Percentiles rank a stretch among this genome's conserved stretches.
Conservation (phyloP, 129 eudicot species). For the Pulicaria dysenterica region DNA sequence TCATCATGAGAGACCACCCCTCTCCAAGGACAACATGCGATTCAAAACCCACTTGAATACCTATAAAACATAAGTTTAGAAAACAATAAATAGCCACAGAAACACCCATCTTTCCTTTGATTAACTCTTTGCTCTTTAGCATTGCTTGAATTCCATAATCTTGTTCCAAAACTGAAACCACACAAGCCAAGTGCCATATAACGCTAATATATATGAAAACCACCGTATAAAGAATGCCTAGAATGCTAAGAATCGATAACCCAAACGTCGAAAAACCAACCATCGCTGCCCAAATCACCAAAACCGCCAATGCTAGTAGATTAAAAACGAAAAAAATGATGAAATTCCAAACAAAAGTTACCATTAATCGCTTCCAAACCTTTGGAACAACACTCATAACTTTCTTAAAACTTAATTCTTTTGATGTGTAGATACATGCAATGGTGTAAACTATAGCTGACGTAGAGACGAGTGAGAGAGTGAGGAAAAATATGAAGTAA, state of each 20-base stretch:
- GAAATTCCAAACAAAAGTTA: constrained; percentile 54
- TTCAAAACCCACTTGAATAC: constrained; percentile 40
- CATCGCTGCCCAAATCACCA: constrained; percentile 1
- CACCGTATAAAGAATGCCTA: constrained; percentile 31
- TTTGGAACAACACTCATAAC: constrained; percentile 54
- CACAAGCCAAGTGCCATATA: constrained; percentile 54
- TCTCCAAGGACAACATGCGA: constrained; percentile 26
- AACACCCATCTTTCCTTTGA: constrained; percentile 46
- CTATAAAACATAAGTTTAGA: constrained; percentile 38
- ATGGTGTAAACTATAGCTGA: constrained; percentile 50
- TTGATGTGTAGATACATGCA: constrained; percentile 48
- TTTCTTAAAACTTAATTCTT: constrained; percentile 38
- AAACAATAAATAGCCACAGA: constrained; percentile 24
- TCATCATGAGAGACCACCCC: constrained; percentile 16
- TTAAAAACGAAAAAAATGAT: constrained; percentile 34
- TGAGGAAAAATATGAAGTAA: constrained; percentile 40
- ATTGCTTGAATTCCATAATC: constrained; percentile 51
- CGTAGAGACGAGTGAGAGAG: constrained; percentile 50
- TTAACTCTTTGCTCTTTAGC: constrained; percentile 48
- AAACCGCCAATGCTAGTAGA: constrained; percentile 24
- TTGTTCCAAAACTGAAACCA: constrained; percentile 56
- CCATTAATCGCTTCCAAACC: constrained; percentile 61
- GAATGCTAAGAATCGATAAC: neutral
- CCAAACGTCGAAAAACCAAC: constrained; percentile 24
- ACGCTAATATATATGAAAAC: constrained; percentile 43